A percentile compares a stretch with the other conserved stretches of the same genome.
phyloP scores from a whole-genome alignment of 2,329 filamentous ascomycete species.

The Colletotrichum nymphaeae region DNA sequence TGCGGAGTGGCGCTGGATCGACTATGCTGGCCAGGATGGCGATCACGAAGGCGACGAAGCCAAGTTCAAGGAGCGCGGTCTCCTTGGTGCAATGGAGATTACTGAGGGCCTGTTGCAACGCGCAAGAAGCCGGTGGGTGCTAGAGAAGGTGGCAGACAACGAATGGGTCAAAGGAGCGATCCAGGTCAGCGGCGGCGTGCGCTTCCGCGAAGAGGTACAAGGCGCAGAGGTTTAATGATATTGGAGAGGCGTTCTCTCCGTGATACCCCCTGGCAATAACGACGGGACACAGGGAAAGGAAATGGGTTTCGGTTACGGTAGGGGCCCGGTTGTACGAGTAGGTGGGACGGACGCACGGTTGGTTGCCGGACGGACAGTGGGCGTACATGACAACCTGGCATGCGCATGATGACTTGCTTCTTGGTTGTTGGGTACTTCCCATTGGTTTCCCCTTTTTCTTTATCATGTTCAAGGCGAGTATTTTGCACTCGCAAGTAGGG shows the following conservation, averaged over 20 bases:
- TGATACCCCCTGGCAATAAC: conserved; percentile 19
- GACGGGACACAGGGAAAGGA: conserved; percentile 5
- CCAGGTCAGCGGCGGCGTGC: conserved; percentile 70
- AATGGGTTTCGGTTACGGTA: conserved; percentile 8
- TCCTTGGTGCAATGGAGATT: conserved; percentile 81
- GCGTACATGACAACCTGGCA: conserved; percentile 1
- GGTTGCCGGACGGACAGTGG: neutral
- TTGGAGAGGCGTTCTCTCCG: conserved; percentile 6
- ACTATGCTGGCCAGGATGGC: conserved; percentile 84
- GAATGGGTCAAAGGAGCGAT: conserved; percentile 85
- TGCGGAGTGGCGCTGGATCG: conserved; percentile 95
- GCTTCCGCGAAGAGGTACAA: conserved; percentile 69
- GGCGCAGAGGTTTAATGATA: conserved; percentile 60
- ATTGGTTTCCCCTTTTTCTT: conserved; percentile 32
- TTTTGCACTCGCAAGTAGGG: conserved; percentile 15
- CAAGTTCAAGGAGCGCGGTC: conserved; percentile 71
- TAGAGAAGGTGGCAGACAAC: conserved; percentile 78
- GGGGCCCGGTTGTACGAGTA: conserved; percentile 26
- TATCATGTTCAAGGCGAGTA: conserved; percentile 28
- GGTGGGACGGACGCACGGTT: conserved; percentile 4
- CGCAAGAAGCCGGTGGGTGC: conserved; percentile 79
- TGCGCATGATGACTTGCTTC: conserved; percentile 1
- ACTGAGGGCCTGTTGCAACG: conserved; percentile 89
- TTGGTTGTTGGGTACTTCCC: conserved; percentile 10
- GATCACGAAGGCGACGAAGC: conserved; percentile 79